Evolutionary conservation across 108 stramenopile genomes (phyloP), one percentile per base, ranked within the genome.

Genomic region (Pseudonitzschia pungens): DNA sequence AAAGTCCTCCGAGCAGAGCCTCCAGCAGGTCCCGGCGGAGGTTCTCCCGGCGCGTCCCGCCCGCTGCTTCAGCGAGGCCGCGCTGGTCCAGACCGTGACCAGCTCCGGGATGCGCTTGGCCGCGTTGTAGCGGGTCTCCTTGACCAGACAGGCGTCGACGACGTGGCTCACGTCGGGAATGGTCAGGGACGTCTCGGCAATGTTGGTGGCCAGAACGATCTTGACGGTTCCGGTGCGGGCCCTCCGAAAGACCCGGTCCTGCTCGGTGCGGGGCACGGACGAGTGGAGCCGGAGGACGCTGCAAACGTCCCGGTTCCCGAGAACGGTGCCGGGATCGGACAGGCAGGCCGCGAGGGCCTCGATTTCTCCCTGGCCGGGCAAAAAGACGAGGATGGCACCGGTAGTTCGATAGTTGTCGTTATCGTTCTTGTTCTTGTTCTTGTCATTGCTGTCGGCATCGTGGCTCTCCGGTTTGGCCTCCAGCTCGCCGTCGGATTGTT

Each of bases 91-190:
- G 59, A 97, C 97, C 11, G 99, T 98, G 59, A 98, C 89, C 44
- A 99, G 86, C n/a, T 92, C 93, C 70, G 96, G 95, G 93, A 98
- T 97, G 9, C 97, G 98, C 14, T 95, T 86, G 26, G 89, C 83
- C 7, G 98, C 96, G 85, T 99, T 97, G 86, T 89, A 99, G 5
- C 88, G 86, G 18, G 92, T 98, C 68, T 98, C 97, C 75, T 99
- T 99, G 82, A 93, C 93, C 74, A 98, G 98, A 0, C 99, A 98
- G 0, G 96, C 94, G 75, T 99, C 99, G n/a, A 99, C 96, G 32
- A 99, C 99, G 68, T 94, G 98, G 67, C 94, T 93, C 64, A 99
- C 98, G 22, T 98, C 99, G 71, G 98, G 86, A 68, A 99, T 98
- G 0, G 99, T 99, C 1, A 99, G 74, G n/a, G 76, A 86, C 27